Evolutionary conservation across 1,139 yeast species (phyloP), one percentile per base, ranked within the genome.

Genomic region (Debaryomyces robertsiae): DNA sequence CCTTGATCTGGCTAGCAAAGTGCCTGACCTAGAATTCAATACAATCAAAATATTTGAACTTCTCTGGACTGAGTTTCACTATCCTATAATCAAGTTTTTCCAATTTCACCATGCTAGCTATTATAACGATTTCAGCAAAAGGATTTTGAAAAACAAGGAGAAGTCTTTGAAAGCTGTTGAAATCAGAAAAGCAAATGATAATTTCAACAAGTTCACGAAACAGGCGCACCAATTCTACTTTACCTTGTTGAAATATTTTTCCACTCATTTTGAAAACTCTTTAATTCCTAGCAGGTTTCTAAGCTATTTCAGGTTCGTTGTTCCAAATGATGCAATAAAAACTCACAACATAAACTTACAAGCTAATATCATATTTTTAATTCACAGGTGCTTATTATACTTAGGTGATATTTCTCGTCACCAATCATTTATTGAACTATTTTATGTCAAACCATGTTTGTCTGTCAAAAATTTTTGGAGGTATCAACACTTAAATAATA

Each of bases 321-420:
- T 55, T 3, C 40, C 50, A 0, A 33, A 38, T 3, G 42, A 46
- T 18, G 57, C 65, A 2, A 40, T 44, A 30, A 44, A 37, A 3
- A 51, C 54, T 9, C 25, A 16, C 18, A 49, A 53, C 38, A 34
- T 57, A 0, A 63, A 63, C 38, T 49, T 65, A 19, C 62, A 63
- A 39, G 75, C 74, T 3, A 67, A 75, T 41, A 51, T 79, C 6
- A 64, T 80, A 9, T 73, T 72, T 46, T 58, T 80, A 19, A 63
- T 76, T 25, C 82, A 82, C 50, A 70, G 75, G 44, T 80, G 82
- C 44, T 61, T 81, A 29, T 57, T 83, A 9, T 75, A 73, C 41
- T 60, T 82, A 39, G 90, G 88, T 3, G 81, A 82, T 39, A 61
- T 81, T 17, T 72, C 82, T 2, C 73, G 89, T 40, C 83, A 82